These are phyloP conservation scores for Xylaria sp. DNA, from an alignment of 2,329 filamentous ascomycete genomes.

Conservation along the genomic window DNA sequence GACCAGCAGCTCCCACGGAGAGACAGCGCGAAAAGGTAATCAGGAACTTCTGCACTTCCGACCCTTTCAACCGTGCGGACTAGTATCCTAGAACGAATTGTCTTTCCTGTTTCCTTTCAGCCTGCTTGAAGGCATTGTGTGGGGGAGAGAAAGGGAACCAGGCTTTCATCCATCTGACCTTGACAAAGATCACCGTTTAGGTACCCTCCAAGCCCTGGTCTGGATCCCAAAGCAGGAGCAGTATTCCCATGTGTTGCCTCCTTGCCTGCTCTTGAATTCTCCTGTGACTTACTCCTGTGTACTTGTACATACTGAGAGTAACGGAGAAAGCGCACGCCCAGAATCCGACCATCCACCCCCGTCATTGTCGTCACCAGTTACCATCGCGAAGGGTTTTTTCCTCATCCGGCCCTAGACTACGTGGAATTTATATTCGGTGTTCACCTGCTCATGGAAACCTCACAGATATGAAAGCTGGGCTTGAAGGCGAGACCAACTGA, in stretches of 20 bases:
- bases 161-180: constrained; percentile 3
- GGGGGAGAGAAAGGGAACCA: background rate
- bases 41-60: background rate
- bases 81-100: background rate
- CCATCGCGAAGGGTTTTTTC: background rate
- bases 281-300: background rate
- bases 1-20: background rate
- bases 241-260: background rate
- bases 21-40: background rate
- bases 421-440: background rate
- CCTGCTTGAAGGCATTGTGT: background rate
- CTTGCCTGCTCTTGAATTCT: background rate
- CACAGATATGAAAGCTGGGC: background rate
- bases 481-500: background rate
- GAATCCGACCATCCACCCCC: background rate
- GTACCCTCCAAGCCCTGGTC: background rate
- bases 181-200: constrained; percentile 7
- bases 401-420: background rate
- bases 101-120: background rate
- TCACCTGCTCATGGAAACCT: background rate
- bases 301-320: constrained; percentile 1
- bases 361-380: background rate
- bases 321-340: background rate
- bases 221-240: constrained; percentile 2
- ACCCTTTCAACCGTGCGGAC: background rate